A percentile compares a stretch with the other conserved stretches of the same genome.
Conservation (phyloP, 164 flowering plant genomes). For the Vitis rupestris region DNA sequence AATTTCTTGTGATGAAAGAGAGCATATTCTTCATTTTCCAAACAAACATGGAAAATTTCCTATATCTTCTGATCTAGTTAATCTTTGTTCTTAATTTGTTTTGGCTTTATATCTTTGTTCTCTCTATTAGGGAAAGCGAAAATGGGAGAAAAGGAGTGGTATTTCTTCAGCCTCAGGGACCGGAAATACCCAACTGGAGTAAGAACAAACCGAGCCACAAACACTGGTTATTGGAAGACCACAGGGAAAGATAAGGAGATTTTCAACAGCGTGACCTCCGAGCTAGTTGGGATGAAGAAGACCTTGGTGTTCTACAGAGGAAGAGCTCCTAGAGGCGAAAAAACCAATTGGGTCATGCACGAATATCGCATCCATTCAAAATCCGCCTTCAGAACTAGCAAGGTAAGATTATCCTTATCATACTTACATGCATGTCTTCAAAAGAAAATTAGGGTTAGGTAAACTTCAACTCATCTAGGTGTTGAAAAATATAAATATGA, state of each 20-base stretch:
- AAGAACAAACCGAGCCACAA: conserved; percentile 88
- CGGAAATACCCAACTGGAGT: conserved; percentile 95
- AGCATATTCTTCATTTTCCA: too few species aligned
- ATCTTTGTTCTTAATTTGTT: too few species aligned
- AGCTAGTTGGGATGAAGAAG: conserved; percentile 93
- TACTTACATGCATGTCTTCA: neutral
- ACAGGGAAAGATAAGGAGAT: conserved; percentile 98
- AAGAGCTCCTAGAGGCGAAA: conserved; percentile 96
- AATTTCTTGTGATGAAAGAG: neutral
- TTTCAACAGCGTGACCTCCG: conserved; percentile 56
- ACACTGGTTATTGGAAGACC: conserved; percentile 92
- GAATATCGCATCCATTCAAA: conserved; percentile 80
- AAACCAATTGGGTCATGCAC: conserved; percentile 96
- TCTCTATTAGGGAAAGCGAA: conserved; percentile 70
- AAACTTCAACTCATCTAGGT: too few species aligned
- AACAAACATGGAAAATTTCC: too few species aligned
- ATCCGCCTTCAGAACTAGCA: conserved; percentile 53
- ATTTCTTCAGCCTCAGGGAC: conserved; percentile 89
- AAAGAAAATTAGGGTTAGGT: too few species aligned
- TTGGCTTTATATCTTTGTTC: neutral
- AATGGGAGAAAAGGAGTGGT: conserved; percentile 98
- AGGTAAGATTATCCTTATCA: conserved; percentile 37
- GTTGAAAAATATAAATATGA: too few species aligned
- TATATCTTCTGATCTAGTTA: too few species aligned
- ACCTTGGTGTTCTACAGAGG: conserved; percentile 93